These are phyloP conservation scores for Neocallimastix lanati DNA, from an alignment of 192 early-diverging fungal species.

Conservation along the genomic window DNA sequence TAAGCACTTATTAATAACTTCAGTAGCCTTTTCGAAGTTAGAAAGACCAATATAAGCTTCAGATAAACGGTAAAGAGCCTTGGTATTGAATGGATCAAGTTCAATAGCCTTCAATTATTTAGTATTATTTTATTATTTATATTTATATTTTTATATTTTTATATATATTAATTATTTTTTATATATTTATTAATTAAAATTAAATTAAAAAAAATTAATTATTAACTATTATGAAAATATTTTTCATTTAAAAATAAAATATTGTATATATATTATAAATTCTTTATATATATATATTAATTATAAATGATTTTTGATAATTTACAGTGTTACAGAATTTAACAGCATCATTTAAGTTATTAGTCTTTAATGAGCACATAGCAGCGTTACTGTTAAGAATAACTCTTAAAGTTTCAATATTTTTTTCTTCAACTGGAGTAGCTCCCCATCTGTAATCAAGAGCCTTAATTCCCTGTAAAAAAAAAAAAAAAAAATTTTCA, in stretches of 20 bases:
- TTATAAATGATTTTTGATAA: no score
- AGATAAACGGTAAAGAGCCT: neutral
- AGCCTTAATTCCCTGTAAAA: neutral
- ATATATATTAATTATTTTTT: no score
- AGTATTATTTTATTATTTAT: no score
- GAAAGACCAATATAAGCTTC: neutral
- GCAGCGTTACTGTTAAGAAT: neutral
- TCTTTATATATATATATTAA: no score
- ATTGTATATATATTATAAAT: no score
- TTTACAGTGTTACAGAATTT: neutral
- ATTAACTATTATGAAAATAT: no score
- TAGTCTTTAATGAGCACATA: neutral
- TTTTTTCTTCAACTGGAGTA: neutral
- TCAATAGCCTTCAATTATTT: neutral
- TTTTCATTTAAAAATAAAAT: no score
- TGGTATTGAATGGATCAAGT: neutral
- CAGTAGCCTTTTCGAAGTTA: neutral
- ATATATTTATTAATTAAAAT: no score
- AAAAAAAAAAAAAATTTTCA: no score
- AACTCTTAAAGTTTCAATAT: neutral
- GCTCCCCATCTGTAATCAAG: neutral
- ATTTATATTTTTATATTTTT: no score
- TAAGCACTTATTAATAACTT: neutral
- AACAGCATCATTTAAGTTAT: neutral
- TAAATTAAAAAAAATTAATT: no score